phyloP scores from a whole-genome alignment of 495 filamentous ascomycete species.

The Podospora comata region DNA sequence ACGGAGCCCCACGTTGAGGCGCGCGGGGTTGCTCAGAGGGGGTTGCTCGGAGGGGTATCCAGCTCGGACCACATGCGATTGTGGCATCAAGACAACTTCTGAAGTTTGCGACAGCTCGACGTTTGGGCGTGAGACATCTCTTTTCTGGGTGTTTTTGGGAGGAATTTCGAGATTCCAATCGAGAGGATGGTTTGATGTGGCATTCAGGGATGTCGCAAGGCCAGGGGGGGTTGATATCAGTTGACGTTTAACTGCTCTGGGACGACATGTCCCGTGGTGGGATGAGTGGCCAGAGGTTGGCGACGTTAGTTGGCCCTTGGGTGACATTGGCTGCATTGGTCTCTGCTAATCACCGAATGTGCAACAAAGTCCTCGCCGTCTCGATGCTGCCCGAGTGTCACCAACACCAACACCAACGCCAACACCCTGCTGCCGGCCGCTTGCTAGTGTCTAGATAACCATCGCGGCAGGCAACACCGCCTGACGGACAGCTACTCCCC shows the following conservation, averaged over 20 bases:
- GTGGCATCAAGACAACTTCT: too few relatives aligned
- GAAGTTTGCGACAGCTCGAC: too few relatives aligned
- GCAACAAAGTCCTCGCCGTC: background rate
- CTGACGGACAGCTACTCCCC: too few relatives aligned
- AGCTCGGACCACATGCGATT: background rate
- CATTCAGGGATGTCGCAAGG: background rate
- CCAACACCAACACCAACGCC: background rate
- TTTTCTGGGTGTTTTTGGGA: background rate
- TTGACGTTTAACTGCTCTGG: background rate
- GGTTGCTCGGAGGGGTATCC: background rate
- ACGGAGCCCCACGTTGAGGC: background rate
- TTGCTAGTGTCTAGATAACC: background rate
- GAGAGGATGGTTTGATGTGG: background rate
- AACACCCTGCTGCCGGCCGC: background rate
- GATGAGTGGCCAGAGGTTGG: background rate
- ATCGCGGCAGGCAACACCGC: background rate
- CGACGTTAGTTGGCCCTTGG: background rate
- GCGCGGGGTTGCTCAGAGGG: too few relatives aligned
- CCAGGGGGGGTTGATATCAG: slow-evolving; percentile 1
- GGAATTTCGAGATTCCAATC: background rate
- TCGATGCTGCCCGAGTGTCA: background rate
- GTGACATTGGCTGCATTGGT: background rate
- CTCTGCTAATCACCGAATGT: background rate
- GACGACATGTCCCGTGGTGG: background rate
- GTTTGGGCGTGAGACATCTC: too few relatives aligned